Percentiles rank a stretch among this genome's conserved stretches.
These are phyloP conservation scores for Beta corolliflora DNA, from an alignment of 179 eudicot species.

Conservation along the genomic window DNA sequence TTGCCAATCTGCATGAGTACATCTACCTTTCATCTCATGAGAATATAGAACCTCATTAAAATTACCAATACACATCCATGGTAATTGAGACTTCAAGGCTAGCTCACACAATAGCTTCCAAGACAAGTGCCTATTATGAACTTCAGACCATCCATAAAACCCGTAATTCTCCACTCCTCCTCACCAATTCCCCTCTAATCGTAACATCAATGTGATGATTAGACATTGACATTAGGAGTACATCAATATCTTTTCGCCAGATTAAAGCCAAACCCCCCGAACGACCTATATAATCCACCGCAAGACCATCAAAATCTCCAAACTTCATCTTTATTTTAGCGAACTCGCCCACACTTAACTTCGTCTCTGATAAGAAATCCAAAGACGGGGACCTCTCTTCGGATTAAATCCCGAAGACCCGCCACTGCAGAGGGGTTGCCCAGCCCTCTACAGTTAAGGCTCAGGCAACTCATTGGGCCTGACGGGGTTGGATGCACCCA, in stretches of 20 bases:
- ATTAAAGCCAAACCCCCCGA: too few relatives aligned
- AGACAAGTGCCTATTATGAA: not conserved
- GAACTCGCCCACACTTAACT: not conserved
- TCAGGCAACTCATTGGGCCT: not conserved
- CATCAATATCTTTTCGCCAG: too few relatives aligned
- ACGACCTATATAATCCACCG: too few relatives aligned
- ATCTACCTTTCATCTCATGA: not conserved
- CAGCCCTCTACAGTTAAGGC: conserved; percentile 1
- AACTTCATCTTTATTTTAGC: not conserved
- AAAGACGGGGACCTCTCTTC: conserved; percentile 5
- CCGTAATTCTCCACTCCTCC: not conserved
- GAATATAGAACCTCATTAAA: not conserved
- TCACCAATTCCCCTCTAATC: not conserved
- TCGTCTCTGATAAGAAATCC: not conserved
- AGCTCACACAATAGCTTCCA: not conserved
- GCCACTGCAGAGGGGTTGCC: not conserved
- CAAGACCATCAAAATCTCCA: not conserved
- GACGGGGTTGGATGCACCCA: not conserved
- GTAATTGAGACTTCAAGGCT: not conserved
- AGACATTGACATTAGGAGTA: not conserved
- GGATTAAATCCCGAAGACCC: not conserved
- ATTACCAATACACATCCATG: not conserved
- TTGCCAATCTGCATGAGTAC: not conserved
- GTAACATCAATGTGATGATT: not conserved
- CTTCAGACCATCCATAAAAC: conserved; percentile 4